Conservation (phyloP, 371 early-diverging fungal species). For the Mortierella sp. region DNA sequence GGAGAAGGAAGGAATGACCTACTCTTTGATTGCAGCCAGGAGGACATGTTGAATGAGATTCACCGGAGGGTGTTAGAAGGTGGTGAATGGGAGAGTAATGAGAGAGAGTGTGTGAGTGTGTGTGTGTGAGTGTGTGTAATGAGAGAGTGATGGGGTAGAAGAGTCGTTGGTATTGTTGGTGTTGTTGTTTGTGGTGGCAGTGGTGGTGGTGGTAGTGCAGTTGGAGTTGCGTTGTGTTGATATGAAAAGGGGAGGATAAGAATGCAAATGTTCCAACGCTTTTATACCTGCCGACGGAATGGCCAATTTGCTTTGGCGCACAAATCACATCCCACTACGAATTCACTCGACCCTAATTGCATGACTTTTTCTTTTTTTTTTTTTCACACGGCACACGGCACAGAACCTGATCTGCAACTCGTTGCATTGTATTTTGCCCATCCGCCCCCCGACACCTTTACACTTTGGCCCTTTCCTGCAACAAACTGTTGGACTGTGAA, state of each 20-base stretch:
- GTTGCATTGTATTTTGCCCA: not conserved
- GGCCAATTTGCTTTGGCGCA: not conserved
- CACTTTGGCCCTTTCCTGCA: not conserved
- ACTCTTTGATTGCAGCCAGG: constrained; percentile 58
- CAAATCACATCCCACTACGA: not conserved
- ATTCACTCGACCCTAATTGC: no score
- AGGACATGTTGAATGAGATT: constrained; percentile 38
- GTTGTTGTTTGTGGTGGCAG: no score
- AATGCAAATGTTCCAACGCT: not conserved
- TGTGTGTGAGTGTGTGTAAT: not conserved
- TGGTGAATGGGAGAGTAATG: not conserved
- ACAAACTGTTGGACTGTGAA: not conserved
- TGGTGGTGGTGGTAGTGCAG: not conserved
- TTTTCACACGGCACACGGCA: constrained; percentile 1
- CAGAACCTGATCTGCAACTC: not conserved
- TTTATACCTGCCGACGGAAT: not conserved
- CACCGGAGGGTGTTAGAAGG: not conserved
- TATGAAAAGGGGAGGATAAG: not conserved
- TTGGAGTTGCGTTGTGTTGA: not conserved
- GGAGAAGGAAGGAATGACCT: constrained; percentile 1
- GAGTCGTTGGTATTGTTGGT: not conserved
- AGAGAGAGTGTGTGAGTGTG: not conserved
- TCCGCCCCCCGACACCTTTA: not conserved
- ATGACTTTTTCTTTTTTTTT: no score
- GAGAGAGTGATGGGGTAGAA: not conserved